Percentiles rank a stretch among this genome's conserved stretches.
phyloP scores from a whole-genome alignment of 2,329 filamentous ascomycete species.

The Sporothrix euskadiensis region DNA sequence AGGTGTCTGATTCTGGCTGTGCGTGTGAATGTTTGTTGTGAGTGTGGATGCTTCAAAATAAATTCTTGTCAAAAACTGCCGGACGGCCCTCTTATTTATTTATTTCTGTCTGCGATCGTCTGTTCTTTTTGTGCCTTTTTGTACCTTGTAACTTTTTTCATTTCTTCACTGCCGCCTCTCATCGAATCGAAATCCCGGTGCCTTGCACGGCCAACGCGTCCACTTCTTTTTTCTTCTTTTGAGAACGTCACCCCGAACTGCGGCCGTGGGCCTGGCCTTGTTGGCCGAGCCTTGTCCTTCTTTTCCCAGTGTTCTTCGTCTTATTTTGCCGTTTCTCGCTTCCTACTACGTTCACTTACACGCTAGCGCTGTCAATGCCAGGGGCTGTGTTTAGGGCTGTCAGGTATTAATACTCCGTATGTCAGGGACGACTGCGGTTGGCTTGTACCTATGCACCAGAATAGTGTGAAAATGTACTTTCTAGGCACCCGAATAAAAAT shows the following conservation, averaged over 20 bases:
- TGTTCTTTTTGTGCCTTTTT: background rate
- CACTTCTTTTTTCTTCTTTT: background rate
- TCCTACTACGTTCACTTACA: background rate
- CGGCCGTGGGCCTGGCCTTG: background rate
- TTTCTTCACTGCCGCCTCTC: background rate
- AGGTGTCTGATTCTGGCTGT: background rate
- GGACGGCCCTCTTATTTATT: background rate
- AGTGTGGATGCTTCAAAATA: background rate
- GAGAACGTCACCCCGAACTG: background rate
- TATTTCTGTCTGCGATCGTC: background rate
- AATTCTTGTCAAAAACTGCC: background rate
- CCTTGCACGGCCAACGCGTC: slow-evolving; percentile 18
- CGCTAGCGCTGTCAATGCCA: slow-evolving; percentile 2
- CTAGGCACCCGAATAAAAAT: slow-evolving; percentile 16
- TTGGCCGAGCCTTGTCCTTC: background rate
- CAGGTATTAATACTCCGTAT: no score
- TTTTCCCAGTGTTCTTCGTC: background rate
- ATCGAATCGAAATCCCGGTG: slow-evolving; percentile 5
- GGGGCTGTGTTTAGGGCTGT: slow-evolving; percentile 6
- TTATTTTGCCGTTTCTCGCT: background rate
- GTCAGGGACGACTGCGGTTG: background rate
- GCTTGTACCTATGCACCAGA: background rate
- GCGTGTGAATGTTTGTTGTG: no score
- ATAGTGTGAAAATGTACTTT: background rate
- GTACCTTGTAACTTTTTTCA: background rate